These are phyloP conservation scores for Fusarium solani-melongenae DNA, from an alignment of 2,329 filamentous ascomycete species.

Conservation along the genomic window DNA sequence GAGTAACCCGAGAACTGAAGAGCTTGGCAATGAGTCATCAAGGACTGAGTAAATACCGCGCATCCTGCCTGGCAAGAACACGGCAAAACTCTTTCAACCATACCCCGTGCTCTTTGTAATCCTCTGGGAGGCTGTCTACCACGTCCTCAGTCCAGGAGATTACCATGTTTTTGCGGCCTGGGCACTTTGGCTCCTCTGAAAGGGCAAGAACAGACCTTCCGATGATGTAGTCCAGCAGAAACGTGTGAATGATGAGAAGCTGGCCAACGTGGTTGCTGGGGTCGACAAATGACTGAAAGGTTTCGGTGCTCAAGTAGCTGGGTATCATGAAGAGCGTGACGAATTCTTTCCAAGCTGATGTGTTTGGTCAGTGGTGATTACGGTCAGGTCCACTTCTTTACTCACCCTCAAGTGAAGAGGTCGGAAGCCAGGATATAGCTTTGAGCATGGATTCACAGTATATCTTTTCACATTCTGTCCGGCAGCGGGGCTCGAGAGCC, in stretches of 20 bases:
- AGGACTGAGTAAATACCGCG: conserved; percentile 42
- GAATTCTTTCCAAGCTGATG: not conserved
- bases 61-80: conserved; percentile 33
- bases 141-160: conserved; percentile 40
- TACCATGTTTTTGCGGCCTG: conserved; percentile 40
- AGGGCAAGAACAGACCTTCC: conserved; percentile 38
- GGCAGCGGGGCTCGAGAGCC: conserved; percentile 29
- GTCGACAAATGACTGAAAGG: conserved; percentile 47
- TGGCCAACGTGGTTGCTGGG: conserved; percentile 47
- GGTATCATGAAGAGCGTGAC: not conserved
- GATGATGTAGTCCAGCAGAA: conserved; percentile 47
- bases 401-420: not conserved
- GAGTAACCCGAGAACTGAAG: not conserved
- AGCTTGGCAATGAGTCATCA: conserved; percentile 1
- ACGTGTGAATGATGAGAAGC: conserved; percentile 51
- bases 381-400: too few species aligned
- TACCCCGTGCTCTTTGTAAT: conserved; percentile 23
- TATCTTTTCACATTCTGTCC: conserved; percentile 22
- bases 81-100: conserved; percentile 41
- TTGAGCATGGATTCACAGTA: conserved; percentile 31
- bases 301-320: conserved; percentile 37
- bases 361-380: not conserved
- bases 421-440: not conserved
- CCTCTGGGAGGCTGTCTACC: conserved; percentile 27
- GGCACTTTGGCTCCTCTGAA: conserved; percentile 30